Conservation (phyloP, 345 rosid genomes). For the Pseudoturritis turrita region DNA sequence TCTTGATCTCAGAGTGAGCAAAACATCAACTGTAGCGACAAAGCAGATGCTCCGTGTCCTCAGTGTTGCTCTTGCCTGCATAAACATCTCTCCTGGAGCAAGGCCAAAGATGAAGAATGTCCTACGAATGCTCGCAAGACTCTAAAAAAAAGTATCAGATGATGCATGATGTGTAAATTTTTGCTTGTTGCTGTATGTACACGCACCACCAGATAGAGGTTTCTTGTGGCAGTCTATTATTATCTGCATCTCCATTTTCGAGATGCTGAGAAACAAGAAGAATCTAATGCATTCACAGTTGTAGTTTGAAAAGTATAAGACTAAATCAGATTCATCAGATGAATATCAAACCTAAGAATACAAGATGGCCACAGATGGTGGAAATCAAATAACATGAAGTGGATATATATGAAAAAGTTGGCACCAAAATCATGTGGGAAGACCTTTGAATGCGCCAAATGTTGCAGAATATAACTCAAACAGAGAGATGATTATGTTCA, state of each 20-base stretch:
- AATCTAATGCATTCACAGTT: slow-evolving; percentile 2
- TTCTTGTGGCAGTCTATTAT: not conserved
- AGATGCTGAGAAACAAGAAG: not conserved
- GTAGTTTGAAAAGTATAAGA: not conserved
- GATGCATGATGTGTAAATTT: slow-evolving; percentile 2
- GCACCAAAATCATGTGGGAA: slow-evolving; percentile 4
- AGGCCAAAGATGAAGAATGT: slow-evolving; percentile 90
- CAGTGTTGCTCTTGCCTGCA: slow-evolving; percentile 69
- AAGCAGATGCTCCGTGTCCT: slow-evolving; percentile 78
- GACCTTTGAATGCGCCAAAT: not conserved
- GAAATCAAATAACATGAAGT: not conserved
- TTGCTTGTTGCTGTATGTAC: slow-evolving; percentile 7
- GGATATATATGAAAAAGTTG: not conserved
- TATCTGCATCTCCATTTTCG: slow-evolving; percentile 7
- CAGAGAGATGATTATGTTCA: slow-evolving; percentile 17
- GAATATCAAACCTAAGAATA: not conserved
- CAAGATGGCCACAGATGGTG: not conserved
- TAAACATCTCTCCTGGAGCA: slow-evolving; percentile 51
- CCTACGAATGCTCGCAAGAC: slow-evolving; percentile 55
- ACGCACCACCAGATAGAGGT: not conserved
- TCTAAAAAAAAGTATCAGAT: slow-evolving; percentile 31
- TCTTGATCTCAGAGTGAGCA: slow-evolving; percentile 62
- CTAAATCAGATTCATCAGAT: not conserved
- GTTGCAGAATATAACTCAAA: slow-evolving; percentile 14
- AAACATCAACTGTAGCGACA: slow-evolving; percentile 47